Conservation (phyloP, 2,329 filamentous ascomycete genomes). For the Coniochaeta sp. region DNA sequence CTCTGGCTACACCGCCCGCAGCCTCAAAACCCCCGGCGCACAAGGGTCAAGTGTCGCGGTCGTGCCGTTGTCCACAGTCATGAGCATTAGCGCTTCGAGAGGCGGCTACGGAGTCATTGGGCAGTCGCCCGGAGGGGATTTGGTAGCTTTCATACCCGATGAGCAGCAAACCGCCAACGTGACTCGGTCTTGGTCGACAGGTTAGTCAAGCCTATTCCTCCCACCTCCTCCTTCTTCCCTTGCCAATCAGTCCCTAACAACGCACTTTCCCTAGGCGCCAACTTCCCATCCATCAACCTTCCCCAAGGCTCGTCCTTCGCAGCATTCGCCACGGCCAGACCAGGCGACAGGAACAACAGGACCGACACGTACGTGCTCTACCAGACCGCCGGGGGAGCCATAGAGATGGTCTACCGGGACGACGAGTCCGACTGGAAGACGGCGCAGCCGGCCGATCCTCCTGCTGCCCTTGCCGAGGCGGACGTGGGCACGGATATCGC, state of each 20-base stretch:
- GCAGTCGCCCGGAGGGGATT: neutral
- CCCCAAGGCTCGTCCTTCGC: conserved; percentile 6
- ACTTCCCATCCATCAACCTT: conserved; percentile 4
- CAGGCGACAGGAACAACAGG: conserved; percentile 3
- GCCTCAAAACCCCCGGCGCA: neutral
- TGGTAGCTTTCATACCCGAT: conserved; percentile 6
- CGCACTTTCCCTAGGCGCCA: neutral
- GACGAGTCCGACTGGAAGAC: conserved; percentile 8
- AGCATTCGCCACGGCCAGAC: conserved; percentile 9
- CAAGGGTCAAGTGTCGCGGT: conserved; percentile 6
- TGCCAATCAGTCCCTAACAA: neutral
- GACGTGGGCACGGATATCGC: conserved; percentile 10
- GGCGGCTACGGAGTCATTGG: conserved; percentile 13
- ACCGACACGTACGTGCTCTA: conserved; percentile 12
- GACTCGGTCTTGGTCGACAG: conserved; percentile 8
- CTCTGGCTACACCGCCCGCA: conserved; percentile 3
- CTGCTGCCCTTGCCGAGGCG: conserved; percentile 3
- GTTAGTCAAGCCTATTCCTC: neutral
- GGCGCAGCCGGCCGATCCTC: conserved; percentile 2
- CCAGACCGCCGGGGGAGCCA: conserved; percentile 4
- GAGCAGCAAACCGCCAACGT: neutral
- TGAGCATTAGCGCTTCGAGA: conserved; percentile 4
- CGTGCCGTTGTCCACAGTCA: conserved; percentile 10
- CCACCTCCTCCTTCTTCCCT: too few species aligned
- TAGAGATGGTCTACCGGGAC: conserved; percentile 9